Base-by-base conservation (phyloP, 2,329 filamentous ascomycete genomes). In the Cordyceps fumosorosea region DNA sequence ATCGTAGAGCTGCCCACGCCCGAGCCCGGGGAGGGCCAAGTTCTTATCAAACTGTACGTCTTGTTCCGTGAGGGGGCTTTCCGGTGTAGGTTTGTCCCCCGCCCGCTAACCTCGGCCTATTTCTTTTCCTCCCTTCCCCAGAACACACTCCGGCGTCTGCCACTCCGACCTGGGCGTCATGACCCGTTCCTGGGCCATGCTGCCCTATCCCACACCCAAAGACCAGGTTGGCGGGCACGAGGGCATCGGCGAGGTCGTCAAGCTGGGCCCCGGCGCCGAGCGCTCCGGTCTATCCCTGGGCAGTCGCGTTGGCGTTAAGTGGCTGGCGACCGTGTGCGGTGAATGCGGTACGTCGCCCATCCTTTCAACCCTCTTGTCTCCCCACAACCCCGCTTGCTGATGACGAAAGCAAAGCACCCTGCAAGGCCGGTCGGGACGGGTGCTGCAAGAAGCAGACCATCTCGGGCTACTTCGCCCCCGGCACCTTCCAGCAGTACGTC, bases 281-380 rank as follows among this genome's bases (percentile, higher is more conserved):
- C 71, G 68, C 44, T 76, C 81, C 1, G 79, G 78, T 5, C 75
- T 89, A 42, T 87, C 87, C 67, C 68, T 89, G n/a, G 86, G 86
- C 5, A 83, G 89, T 66, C 79, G 86, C 8, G 88, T 90, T 10
- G 88, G 88, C 16, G 83, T 90, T 70, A 90, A 90, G 73, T 89
- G 86, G 85, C 75, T 88, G 63, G 75, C 81, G 18, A 79, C 74
- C 37, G 81, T 81, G 29, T 89, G 85, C 69, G 80, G 80, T 56
- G 76, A 77, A 66, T 82, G 81, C 72, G 48, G 62, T 64, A 61
- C 42, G 62, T 62, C 4, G 26, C 3, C 26, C 3, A 3, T 6
- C 26, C 26, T 3, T 29, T 6, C 26, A 3, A 3, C 26, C 26
- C 6, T 6, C 6, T 29, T 29, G 26, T 29, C 6, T 29, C 26